phyloP scores from a whole-genome alignment of 129 eudicot genomes.

The Gnaphalium uliginosum region DNA sequence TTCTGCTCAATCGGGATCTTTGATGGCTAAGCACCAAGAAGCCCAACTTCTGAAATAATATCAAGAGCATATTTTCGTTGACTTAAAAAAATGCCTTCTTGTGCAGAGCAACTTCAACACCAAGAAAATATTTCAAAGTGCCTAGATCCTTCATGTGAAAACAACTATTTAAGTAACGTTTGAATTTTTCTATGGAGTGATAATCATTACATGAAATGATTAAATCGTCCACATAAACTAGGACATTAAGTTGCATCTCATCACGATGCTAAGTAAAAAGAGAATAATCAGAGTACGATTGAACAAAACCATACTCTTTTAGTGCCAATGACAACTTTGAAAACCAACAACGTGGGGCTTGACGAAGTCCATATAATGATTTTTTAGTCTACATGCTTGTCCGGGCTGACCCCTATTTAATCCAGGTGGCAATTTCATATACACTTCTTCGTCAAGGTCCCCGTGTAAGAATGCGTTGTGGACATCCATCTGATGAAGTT shows the following conservation, averaged over 20 bases:
- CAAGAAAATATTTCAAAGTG: neutral
- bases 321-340: neutral
- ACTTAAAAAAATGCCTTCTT: conserved; percentile 5
- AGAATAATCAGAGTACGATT: conserved; percentile 13
- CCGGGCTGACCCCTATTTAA: neutral
- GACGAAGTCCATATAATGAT: conserved; percentile 15
- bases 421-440: neutral
- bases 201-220: conserved; percentile 17
- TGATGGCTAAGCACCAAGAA: neutral
- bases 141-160: conserved; percentile 31
- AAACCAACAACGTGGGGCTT: conserved; percentile 27
- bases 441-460: conserved; percentile 1
- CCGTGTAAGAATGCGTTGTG: neutral
- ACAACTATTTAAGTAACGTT: neutral
- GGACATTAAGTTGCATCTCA: neutral
- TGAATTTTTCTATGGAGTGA: neutral
- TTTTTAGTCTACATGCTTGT: conserved; percentile 19
- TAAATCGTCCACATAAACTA: conserved; percentile 16
- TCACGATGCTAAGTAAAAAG: neutral
- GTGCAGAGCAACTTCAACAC: conserved; percentile 7
- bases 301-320: conserved; percentile 15
- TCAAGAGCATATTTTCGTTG: conserved; percentile 28
- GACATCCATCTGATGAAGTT: conserved; percentile 23
- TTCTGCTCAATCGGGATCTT: conserved; percentile 2
- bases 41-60: neutral